phyloP scores from a whole-genome alignment of 2,329 filamentous ascomycete genomes.

The Thelonectria olida region DNA sequence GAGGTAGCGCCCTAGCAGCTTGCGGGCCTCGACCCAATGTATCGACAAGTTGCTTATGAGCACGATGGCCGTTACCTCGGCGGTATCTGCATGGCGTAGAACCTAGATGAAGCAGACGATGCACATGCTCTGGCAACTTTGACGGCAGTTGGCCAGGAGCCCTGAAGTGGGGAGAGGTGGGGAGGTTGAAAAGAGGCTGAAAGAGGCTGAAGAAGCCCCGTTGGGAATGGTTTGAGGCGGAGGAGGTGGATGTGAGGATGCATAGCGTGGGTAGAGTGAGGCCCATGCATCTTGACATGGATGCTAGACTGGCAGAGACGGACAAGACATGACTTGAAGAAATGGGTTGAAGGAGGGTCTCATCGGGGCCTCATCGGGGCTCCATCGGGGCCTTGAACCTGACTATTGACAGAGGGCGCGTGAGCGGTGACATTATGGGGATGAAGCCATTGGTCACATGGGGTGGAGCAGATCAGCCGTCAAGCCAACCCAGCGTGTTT shows the following conservation, averaged over 20 bases:
- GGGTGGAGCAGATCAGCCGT: slow-evolving; percentile 11
- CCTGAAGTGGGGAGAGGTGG: background rate
- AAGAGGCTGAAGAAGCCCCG: background rate
- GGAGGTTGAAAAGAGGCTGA: background rate
- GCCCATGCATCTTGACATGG: background rate
- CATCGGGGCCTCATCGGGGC: background rate
- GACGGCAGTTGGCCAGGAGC: background rate
- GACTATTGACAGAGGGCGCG: slow-evolving; percentile 2
- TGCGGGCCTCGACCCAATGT: no score
- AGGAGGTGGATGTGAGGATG: slow-evolving; percentile 1
- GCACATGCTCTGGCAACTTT: no score
- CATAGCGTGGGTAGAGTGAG: background rate
- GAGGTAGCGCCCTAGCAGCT: background rate
- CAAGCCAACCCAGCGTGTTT: background rate
- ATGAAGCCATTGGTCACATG: slow-evolving; percentile 28
- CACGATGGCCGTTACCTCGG: no score
- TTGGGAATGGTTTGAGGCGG: slow-evolving; percentile 4
- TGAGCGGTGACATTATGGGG: slow-evolving; percentile 21
- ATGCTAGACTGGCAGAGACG: background rate
- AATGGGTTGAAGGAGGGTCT: background rate
- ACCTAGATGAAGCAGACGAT: background rate
- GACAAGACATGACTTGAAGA: background rate
- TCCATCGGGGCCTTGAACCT: slow-evolving; percentile 1
- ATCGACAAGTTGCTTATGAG: no score
- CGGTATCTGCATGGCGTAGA: background rate